Evolutionary conservation across 164 flowering plant genomes (phyloP).

Genomic region (Warburgia ugandensis): DNA sequence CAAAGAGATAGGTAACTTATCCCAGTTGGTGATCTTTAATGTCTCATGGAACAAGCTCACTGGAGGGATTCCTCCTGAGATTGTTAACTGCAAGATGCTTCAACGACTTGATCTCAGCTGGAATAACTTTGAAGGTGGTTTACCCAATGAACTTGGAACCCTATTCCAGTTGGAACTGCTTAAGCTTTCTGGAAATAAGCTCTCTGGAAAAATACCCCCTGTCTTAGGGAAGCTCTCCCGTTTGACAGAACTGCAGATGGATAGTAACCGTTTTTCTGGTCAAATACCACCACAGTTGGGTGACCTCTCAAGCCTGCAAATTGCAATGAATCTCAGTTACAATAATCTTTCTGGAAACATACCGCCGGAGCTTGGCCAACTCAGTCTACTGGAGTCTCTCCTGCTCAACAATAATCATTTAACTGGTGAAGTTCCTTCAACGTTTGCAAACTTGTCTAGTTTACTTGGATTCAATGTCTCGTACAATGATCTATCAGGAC

Average conservation of each 20-base stretch:
- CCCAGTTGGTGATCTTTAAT: conserved; percentile 66
- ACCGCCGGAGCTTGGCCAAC: conserved; percentile 76
- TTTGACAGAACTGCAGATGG: conserved; percentile 84
- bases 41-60: conserved; percentile 70
- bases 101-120: conserved; percentile 86
- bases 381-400: conserved; percentile 55
- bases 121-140: conserved; percentile 43
- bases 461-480: conserved; percentile 77
- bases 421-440: conserved; percentile 66
- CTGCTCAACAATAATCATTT: conserved; percentile 75
- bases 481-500: conserved; percentile 67
- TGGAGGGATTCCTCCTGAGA: conserved; percentile 58
- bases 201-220: conserved; percentile 68
- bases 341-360: conserved; percentile 69
- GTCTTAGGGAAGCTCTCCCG: conserved; percentile 66
- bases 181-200: conserved; percentile 63
- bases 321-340: conserved; percentile 81
- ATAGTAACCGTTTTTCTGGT: conserved; percentile 73
- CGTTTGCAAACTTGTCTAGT: conserved; percentile 67
- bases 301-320: conserved; percentile 71
- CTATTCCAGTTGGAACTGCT: conserved; percentile 77
- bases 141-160: conserved; percentile 67
- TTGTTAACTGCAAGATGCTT: conserved; percentile 68
- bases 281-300: conserved; percentile 71
- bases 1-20: conserved; percentile 61